Evolutionary conservation across 2,329 filamentous ascomycete species (phyloP), one percentile per base, ranked within the genome.

Genomic region (Arthrinium phaeospermum): DNA sequence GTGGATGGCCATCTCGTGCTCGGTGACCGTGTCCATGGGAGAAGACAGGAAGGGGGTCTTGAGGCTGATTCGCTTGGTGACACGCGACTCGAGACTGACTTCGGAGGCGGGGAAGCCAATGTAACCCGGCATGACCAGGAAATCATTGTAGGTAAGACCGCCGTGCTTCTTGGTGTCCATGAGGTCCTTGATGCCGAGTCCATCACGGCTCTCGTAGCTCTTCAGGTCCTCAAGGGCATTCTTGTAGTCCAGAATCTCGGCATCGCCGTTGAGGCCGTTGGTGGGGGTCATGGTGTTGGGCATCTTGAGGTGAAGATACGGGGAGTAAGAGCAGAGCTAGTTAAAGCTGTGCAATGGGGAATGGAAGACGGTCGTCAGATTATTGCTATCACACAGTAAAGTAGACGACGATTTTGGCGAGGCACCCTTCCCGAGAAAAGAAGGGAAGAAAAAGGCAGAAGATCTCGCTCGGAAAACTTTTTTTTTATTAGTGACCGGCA

Each of bases 1-100:
- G 86, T 98, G 94, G 79, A 99, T 98, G 76, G 96, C 97, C 97
- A 99, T 99, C 83, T 97, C 96, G 86, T 98, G 94, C 87, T 99
- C 96, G 61, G 97, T 99, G 82, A 99, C 96, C 13, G 96, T 99
- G 87, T 99, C 96, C 96, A 99, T 99, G 80, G 97, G 96, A 51
- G 96, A 98, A 67, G 96, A 99, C 76, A 98, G 91, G 80, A 99
- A 95, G 73, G 96, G 96, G 8, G 95, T 97, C 90, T 98, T 99
- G 82, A 99, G 89, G 47, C 94, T 91, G 84, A 99, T 97, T 80
- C 94, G 92, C 90, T 97, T 98, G 78, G 96, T 99, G 79, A 99
- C 89, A 73, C 94, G 94, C 47, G 96, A 94, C 78, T 98, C 96
- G 74, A 99, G 92, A 68, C 86, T 86, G 76, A 98, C 96, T 75